Base-by-base conservation (phyloP, 768 basidiomycete species). In the Gymnopilus junonius region DNA sequence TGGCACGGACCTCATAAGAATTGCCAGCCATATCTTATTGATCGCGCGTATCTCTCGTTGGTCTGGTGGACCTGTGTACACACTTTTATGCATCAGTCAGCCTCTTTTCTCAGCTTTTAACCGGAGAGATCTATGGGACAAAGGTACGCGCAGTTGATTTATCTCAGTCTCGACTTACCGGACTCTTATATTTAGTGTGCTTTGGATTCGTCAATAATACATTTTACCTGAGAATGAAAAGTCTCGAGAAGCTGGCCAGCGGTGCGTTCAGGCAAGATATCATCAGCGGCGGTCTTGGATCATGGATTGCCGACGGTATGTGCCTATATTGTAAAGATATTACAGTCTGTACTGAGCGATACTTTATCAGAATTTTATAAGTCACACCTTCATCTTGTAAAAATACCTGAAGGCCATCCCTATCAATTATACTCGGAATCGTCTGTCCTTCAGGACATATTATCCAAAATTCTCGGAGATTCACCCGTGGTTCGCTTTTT, bases 221-320 rank as follows among this genome's bases (percentile, higher is more conserved):
- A 7, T 59, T 71, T 46, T 74, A 75, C 61, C 53, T 67, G 15
- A 71, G 79, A 3, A 69, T 77, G 72, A 64, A 73, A 15, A 72
- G 76, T 0, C 67, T 83, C 2, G 62, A 69, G 37, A 59, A 58
- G 6, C 64, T 83, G 12, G 72, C 69, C 1, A 59, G 61, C 3
- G 68, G 69, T 0, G 43, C 61, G 15, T 80, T 76, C 35, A 64
- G 75, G 40, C 74, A 79, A 54, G 81, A 82, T 63, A 74, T 79
- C 23, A 77, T 82, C 29, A 77, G 74, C 42, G 75, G 74, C 2
- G 74, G 77, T 43, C 60, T 83, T 21, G 69, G 65, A 1, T 37
- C 59, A 10, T 77, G 77, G 70, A 76, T 81, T 15, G 34, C 74
- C 1, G 40, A 65, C 23, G 75, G 79, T 79, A 60, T 15, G n/a